A percentile compares a stretch with the other conserved stretches of the same genome.
Evolutionary conservation across 2,329 filamentous ascomycete genomes (phyloP).

Genomic region (Pseudophaeomoniella oleicola): DNA sequence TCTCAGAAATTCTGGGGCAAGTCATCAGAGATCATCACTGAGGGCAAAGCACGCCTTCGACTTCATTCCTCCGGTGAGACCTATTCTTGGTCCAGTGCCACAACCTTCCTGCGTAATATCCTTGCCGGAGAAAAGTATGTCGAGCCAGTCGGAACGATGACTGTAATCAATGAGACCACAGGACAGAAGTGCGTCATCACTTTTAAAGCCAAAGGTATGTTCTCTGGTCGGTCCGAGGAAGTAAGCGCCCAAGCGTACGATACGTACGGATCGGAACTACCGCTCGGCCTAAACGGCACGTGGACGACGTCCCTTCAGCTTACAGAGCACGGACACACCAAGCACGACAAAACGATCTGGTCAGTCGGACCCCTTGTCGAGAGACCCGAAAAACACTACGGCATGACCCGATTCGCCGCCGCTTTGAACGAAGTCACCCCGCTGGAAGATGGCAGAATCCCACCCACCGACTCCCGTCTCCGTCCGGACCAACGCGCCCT

Average conservation of each 20-base stretch:
- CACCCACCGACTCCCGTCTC: conserved; percentile 69
- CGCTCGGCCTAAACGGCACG: conserved; percentile 59
- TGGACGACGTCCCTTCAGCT: conserved; percentile 68
- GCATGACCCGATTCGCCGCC: conserved; percentile 76
- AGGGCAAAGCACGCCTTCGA: conserved; percentile 67
- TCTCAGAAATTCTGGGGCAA: conserved; percentile 99
- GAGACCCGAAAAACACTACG: conserved; percentile 67
- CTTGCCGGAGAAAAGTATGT: conserved; percentile 98
- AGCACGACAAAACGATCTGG: conserved; percentile 60
- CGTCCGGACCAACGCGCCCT: conserved; percentile 77
- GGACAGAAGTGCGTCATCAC: conserved; percentile 74
- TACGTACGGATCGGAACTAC: conserved; percentile 47
- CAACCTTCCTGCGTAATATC: conserved; percentile 85
- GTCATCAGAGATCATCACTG: conserved; percentile 83
- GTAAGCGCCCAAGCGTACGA: conserved; percentile 63
- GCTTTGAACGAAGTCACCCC: conserved; percentile 74
- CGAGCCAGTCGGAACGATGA: conserved; percentile 84
- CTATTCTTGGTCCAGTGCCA: conserved; percentile 80
- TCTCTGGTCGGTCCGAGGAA: conserved; percentile 85
- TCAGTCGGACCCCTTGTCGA: conserved; percentile 62
- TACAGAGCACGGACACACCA: conserved; percentile 45
- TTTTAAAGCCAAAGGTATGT: conserved; percentile 94
- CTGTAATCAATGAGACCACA: conserved; percentile 67
- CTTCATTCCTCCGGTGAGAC: conserved; percentile 63
- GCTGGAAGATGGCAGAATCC: conserved; percentile 59